These are phyloP conservation scores for Rhynchospora breviuscula DNA, from an alignment of 176 grass and related monocot species.

Conservation along the genomic window DNA sequence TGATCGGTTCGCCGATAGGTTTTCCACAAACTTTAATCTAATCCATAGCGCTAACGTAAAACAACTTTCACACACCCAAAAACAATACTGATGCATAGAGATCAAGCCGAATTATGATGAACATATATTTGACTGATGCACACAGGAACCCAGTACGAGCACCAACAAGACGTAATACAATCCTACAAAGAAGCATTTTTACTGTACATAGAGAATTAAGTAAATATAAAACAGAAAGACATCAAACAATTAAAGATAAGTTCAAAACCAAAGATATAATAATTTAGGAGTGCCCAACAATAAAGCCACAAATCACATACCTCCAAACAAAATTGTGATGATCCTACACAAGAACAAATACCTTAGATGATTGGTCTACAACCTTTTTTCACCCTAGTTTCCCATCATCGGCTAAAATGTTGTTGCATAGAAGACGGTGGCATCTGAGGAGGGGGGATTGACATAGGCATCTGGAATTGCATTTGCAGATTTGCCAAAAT, in stretches of 20 bases:
- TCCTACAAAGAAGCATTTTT: background rate
- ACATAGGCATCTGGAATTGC: conserved; percentile 60
- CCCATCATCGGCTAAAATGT: conserved; percentile 47
- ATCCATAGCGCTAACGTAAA: too few relatives aligned
- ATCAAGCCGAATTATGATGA: too few relatives aligned
- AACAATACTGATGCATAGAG: too few relatives aligned
- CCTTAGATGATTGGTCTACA: background rate
- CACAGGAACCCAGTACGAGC: too few relatives aligned
- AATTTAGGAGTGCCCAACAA: background rate
- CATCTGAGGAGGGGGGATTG: conserved; percentile 42
- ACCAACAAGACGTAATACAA: background rate
- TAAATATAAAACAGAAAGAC: background rate
- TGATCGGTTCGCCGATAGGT: too few relatives aligned
- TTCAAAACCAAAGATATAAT: background rate
- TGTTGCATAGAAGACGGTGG: conserved; percentile 44
- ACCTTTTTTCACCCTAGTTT: background rate
- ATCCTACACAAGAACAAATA: conserved; percentile 3
- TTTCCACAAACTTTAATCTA: too few relatives aligned
- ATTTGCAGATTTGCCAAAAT: conserved; percentile 47
- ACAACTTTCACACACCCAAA: too few relatives aligned
- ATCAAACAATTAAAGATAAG: background rate
- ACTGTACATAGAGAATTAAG: background rate
- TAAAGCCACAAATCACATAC: background rate
- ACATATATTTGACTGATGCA: too few relatives aligned
- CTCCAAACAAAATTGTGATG: background rate